Conservation (phyloP, 2,329 filamentous ascomycete species). For the Byssoonygena ceratinophila region DNA sequence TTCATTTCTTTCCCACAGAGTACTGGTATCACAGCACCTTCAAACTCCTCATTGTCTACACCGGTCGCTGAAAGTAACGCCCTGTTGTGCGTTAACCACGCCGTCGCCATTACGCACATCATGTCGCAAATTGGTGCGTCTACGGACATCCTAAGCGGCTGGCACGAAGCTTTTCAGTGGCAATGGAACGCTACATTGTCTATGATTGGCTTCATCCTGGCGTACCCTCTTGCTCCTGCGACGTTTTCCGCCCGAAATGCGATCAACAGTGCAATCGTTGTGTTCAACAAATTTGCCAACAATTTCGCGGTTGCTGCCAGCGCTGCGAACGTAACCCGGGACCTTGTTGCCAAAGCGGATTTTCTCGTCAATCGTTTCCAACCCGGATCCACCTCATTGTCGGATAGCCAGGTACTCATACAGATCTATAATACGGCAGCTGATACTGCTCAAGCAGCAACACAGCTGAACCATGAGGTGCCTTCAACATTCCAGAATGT, state of each 20-base stretch:
- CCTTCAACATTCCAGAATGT: not conserved
- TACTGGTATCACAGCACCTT: slow-evolving; percentile 14
- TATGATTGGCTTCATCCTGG: slow-evolving; percentile 35
- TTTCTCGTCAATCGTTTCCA: slow-evolving; percentile 16
- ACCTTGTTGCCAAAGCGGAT: slow-evolving; percentile 25
- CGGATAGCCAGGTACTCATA: not conserved
- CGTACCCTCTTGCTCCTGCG: slow-evolving; percentile 26
- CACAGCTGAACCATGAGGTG: not conserved
- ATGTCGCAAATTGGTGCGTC: slow-evolving; percentile 28
- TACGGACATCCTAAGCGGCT: slow-evolving; percentile 30
- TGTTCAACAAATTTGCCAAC: slow-evolving; percentile 31
- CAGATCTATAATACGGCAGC: not conserved
- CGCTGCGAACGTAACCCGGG: slow-evolving; percentile 27
- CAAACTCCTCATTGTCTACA: not conserved
- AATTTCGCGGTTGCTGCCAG: slow-evolving; percentile 28
- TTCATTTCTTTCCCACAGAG: slow-evolving; percentile 30
- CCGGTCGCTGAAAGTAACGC: not conserved
- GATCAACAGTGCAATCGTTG: slow-evolving; percentile 27
- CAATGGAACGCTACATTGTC: slow-evolving; percentile 37
- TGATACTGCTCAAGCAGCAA: not conserved
- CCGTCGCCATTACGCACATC: slow-evolving; percentile 32
- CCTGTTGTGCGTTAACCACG: not conserved
- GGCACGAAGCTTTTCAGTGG: slow-evolving; percentile 35
- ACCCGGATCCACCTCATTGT: slow-evolving; percentile 3
- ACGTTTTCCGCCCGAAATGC: slow-evolving; percentile 25